Conservation (phyloP, 768 basidiomycete species). For the Leccinum longicurvipes region DNA sequence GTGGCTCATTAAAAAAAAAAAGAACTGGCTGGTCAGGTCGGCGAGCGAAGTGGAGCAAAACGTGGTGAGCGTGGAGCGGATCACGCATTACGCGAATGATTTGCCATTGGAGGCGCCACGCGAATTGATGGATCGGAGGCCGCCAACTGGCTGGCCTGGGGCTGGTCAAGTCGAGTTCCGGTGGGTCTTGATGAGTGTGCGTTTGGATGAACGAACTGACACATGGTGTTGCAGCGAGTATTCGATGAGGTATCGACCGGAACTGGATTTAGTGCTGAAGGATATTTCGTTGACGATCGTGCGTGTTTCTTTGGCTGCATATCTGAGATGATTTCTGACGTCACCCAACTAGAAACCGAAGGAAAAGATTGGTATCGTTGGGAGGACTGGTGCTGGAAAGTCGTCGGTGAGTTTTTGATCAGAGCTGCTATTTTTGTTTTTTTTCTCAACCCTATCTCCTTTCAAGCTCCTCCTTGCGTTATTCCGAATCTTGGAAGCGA, state of each 20-base stretch:
- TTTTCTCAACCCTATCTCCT: not conserved
- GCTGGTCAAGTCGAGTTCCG: conserved; percentile 72
- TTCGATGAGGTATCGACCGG: conserved; percentile 76
- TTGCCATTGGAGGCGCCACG: conserved; percentile 72
- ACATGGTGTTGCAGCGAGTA: conserved; percentile 48
- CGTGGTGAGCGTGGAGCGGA: conserved; percentile 85
- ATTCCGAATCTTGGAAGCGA: conserved; percentile 75
- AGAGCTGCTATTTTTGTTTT: not conserved
- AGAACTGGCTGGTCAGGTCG: conserved; percentile 83
- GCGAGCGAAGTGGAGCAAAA: conserved; percentile 90
- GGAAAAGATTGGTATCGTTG: conserved; percentile 90
- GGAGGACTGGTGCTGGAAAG: conserved; percentile 79
- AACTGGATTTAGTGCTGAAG: conserved; percentile 76
- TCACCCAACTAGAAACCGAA: conserved; percentile 52
- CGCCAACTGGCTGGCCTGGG: conserved; percentile 64
- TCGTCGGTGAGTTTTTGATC: conserved; percentile 51
- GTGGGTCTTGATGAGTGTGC: conserved; percentile 34
- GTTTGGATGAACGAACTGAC: not conserved
- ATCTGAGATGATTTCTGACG: conserved; percentile 1
- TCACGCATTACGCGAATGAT: conserved; percentile 71
- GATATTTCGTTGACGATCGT: conserved; percentile 71
- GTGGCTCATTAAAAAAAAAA: not conserved
- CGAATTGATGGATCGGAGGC: conserved; percentile 59
- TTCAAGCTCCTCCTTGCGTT: conserved; percentile 61
- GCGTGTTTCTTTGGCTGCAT: conserved; percentile 11